phyloP scores from a whole-genome alignment of 2,329 filamentous ascomycete genomes.

The Domatiomyces catenatus region DNA sequence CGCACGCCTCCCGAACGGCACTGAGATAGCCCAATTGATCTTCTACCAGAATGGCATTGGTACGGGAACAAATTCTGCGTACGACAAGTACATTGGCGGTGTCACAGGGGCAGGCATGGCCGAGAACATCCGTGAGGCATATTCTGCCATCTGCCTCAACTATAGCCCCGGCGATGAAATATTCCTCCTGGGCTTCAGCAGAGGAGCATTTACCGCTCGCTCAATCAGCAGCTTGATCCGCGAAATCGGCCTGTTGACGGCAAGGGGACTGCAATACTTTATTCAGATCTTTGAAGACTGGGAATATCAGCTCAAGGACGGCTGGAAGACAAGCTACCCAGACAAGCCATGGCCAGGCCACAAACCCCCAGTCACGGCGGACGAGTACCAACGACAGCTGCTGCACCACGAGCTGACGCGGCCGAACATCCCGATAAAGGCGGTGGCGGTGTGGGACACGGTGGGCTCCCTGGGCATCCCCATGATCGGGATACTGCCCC shows the following conservation, averaged over 20 bases:
- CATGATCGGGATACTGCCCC: constrained; percentile 16
- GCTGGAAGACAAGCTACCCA: constrained; percentile 13
- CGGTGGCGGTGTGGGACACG: constrained; percentile 23
- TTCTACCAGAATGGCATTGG: constrained; percentile 24
- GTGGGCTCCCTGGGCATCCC: constrained; percentile 22
- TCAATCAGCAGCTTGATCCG: constrained; percentile 23
- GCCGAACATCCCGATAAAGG: constrained; percentile 18
- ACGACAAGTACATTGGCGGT: constrained; percentile 19
- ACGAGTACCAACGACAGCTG: constrained; percentile 12
- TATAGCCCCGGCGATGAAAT: constrained; percentile 25
- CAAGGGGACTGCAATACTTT: constrained; percentile 15
- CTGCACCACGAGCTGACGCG: constrained; percentile 11
- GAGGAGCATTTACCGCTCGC: constrained; percentile 25
- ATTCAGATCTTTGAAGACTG: constrained; percentile 17
- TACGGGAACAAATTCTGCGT: constrained; percentile 16
- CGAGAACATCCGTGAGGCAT: constrained; percentile 18
- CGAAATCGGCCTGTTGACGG: constrained; percentile 21
- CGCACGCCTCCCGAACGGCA: constrained; percentile 14
- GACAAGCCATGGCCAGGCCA: constrained; percentile 13
- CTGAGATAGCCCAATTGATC: constrained; percentile 18
- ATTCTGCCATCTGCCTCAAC: constrained; percentile 22
- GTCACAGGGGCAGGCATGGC: constrained; percentile 16
- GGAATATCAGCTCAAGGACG: constrained; percentile 15
- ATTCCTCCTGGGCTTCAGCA: constrained; percentile 24
- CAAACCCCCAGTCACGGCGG: constrained; percentile 11